Evolutionary conservation across 2,329 filamentous ascomycete genomes (phyloP).

Genomic region (Trichophyton schoenleinii): DNA sequence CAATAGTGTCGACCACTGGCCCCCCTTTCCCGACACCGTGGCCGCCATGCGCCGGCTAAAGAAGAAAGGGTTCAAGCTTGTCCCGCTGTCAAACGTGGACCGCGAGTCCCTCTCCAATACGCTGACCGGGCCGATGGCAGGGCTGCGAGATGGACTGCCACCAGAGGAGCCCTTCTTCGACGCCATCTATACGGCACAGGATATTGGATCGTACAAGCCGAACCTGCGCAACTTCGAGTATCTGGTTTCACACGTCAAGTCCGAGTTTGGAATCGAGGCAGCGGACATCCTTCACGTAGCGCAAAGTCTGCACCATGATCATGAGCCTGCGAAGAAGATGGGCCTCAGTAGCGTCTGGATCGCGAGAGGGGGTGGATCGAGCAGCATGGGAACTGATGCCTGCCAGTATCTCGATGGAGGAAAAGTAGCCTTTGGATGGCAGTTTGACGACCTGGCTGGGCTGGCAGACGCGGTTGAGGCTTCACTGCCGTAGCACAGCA

Average conservation of each 20-base stretch:
- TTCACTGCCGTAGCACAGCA: background rate
- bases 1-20: slow-evolving; percentile 39
- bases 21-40: slow-evolving; percentile 46
- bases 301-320: slow-evolving; percentile 54
- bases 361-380: slow-evolving; percentile 34
- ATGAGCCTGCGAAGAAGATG: slow-evolving; percentile 49
- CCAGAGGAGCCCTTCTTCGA: slow-evolving; percentile 39
- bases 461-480: slow-evolving; percentile 42
- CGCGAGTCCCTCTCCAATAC: slow-evolving; percentile 38
- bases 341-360: slow-evolving; percentile 56
- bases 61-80: slow-evolving; percentile 40
- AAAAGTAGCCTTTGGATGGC: slow-evolving; percentile 40
- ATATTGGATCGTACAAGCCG: slow-evolving; percentile 62
- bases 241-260: slow-evolving; percentile 43
- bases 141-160: slow-evolving; percentile 23
- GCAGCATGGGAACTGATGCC: slow-evolving; percentile 33
- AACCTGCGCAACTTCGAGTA: slow-evolving; percentile 52
- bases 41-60: slow-evolving; percentile 39
- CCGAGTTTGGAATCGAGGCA: slow-evolving; percentile 45
- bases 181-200: slow-evolving; percentile 55
- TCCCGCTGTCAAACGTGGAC: slow-evolving; percentile 48
- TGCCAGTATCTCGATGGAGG: slow-evolving; percentile 22
- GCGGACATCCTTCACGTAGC: slow-evolving; percentile 54
- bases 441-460: slow-evolving; percentile 46
- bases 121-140: slow-evolving; percentile 37